Conservation (phyloP, 2,329 filamentous ascomycete genomes). For the Fusarium lateritium region DNA sequence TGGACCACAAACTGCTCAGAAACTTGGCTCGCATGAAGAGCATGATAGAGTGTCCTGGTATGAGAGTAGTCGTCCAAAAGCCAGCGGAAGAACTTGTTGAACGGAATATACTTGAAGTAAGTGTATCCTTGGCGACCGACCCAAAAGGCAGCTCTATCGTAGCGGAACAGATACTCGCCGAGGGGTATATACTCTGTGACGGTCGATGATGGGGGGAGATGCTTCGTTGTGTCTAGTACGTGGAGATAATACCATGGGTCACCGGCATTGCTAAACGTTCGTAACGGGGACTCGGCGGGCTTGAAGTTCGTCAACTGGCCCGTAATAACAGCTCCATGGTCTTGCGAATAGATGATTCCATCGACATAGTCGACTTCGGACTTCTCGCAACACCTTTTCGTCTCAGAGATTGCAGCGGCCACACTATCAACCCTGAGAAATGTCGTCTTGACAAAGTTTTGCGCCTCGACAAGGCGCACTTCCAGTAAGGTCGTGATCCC, state of each 20-base stretch:
- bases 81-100: slow-evolving; percentile 71
- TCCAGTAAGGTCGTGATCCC: slow-evolving; percentile 74
- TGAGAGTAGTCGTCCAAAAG: slow-evolving; percentile 73
- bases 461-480: slow-evolving; percentile 68
- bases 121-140: slow-evolving; percentile 71
- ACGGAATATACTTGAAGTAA: slow-evolving; percentile 65
- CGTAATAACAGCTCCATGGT: slow-evolving; percentile 67
- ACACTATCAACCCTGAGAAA: slow-evolving; percentile 64
- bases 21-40: slow-evolving; percentile 71
- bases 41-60: slow-evolving; percentile 73
- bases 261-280: slow-evolving; percentile 64
- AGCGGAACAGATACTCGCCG: slow-evolving; percentile 70
- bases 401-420: slow-evolving; percentile 59
- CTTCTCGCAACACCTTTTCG: slow-evolving; percentile 48
- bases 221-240: slow-evolving; percentile 57
- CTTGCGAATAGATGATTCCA: slow-evolving; percentile 67
- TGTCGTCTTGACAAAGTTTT: slow-evolving; percentile 68
- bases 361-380: slow-evolving; percentile 70
- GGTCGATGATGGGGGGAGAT: neutral
- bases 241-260: slow-evolving; percentile 79
- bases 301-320: slow-evolving; percentile 59
- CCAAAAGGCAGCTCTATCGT: slow-evolving; percentile 78
- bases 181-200: slow-evolving; percentile 46
- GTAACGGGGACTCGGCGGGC: neutral
- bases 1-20: slow-evolving; percentile 72